Evolutionary conservation across 1,139 yeast genomes (phyloP).

Genomic region (Candida freyschussii): DNA sequence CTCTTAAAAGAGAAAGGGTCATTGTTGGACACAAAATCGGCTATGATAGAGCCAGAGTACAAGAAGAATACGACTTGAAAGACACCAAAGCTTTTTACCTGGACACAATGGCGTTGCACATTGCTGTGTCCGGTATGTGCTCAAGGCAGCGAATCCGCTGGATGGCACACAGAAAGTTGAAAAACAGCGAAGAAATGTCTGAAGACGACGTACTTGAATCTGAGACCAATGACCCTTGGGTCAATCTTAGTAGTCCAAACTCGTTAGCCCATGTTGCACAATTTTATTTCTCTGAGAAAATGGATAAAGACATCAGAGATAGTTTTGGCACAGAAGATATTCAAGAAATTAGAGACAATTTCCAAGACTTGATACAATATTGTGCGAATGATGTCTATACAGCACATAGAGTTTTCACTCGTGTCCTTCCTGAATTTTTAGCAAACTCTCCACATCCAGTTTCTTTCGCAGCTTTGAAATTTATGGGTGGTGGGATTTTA

Average conservation of each 20-base stretch:
- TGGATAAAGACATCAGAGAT: constrained; percentile 67
- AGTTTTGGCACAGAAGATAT: constrained; percentile 55
- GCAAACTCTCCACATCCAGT: constrained; percentile 87
- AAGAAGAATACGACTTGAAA: constrained; percentile 73
- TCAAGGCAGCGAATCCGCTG: constrained; percentile 84
- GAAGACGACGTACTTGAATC: constrained; percentile 23
- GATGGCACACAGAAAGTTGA: constrained; percentile 52
- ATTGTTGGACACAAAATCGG: constrained; percentile 88
- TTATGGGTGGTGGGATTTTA: constrained; percentile 68
- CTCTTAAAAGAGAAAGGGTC: constrained; percentile 44
- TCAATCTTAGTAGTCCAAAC: constrained; percentile 69
- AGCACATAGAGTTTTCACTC: constrained; percentile 65
- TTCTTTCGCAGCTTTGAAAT: constrained; percentile 81
- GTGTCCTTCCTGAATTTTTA: constrained; percentile 65
- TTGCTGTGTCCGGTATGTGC: constrained; percentile 89
- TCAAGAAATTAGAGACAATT: constrained; percentile 48
- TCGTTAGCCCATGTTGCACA: constrained; percentile 77
- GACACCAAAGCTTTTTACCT: constrained; percentile 70
- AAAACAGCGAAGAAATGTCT: constrained; percentile 19
- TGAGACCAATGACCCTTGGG: constrained; percentile 65
- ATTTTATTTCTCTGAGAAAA: constrained; percentile 67
- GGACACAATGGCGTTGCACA: constrained; percentile 92
- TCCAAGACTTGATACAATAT: constrained; percentile 62
- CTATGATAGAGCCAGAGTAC: constrained; percentile 81
- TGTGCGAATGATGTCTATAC: constrained; percentile 83